A percentile compares a stretch with the other conserved stretches of the same genome.
Conservation (phyloP, 2,329 filamentous ascomycete species). For the Neopestalotiopsis rosae region DNA sequence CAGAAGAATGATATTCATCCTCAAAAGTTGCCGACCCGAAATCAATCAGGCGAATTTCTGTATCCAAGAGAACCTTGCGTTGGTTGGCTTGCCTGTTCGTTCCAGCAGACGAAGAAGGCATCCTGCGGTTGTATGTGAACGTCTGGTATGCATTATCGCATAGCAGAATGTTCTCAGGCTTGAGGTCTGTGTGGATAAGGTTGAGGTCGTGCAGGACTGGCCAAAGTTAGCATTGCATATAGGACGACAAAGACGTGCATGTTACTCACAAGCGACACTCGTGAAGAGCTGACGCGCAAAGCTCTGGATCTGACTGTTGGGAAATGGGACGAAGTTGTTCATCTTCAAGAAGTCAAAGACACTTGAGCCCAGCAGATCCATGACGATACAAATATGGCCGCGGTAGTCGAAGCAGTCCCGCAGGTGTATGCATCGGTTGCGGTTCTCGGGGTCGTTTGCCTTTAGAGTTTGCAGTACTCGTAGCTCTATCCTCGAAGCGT, state of each 20-base stretch:
- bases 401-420: slow-evolving; percentile 97
- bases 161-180: slow-evolving; percentile 73
- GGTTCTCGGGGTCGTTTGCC: slow-evolving; percentile 88
- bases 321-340: slow-evolving; percentile 94
- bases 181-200: slow-evolving; percentile 87
- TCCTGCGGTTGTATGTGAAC: slow-evolving; percentile 73
- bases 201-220: slow-evolving; percentile 94
- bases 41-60: slow-evolving; percentile 73
- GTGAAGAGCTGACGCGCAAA: slow-evolving; percentile 96
- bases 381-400: slow-evolving; percentile 90
- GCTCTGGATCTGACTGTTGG: slow-evolving; percentile 96
- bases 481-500: slow-evolving; percentile 93
- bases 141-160: slow-evolving; percentile 70
- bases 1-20: slow-evolving; percentile 75
- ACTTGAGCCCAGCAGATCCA: slow-evolving; percentile 84
- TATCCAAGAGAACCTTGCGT: slow-evolving; percentile 68
- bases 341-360: slow-evolving; percentile 98
- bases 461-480: slow-evolving; percentile 90
- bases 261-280: slow-evolving; percentile 89
- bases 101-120: slow-evolving; percentile 69
- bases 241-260: not conserved
- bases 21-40: slow-evolving; percentile 76
- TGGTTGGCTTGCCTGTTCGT: slow-evolving; percentile 67
- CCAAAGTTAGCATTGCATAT: slow-evolving; percentile 28
- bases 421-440: slow-evolving; percentile 95